Percentiles rank a stretch among this genome's conserved stretches.
Conservation (phyloP, 495 filamentous ascomycete species). For the Podospora pseudopauciseta region DNA sequence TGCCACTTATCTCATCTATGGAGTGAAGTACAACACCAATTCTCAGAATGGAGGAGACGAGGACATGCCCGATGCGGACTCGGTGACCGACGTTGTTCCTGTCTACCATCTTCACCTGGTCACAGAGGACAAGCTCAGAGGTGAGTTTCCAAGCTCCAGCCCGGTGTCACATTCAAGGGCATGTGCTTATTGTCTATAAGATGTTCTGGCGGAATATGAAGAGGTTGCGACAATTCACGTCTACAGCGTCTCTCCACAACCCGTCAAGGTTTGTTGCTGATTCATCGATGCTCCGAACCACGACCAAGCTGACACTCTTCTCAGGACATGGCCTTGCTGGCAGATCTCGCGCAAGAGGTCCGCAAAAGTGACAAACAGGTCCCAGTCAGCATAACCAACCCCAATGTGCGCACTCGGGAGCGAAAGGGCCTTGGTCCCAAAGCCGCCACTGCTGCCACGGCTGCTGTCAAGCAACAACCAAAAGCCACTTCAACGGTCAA, state of each 20-base stretch:
- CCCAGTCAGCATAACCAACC: slow-evolving; percentile 35
- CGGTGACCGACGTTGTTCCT: slow-evolving; percentile 39
- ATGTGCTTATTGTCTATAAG: slow-evolving; percentile 41
- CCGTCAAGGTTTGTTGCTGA: slow-evolving; percentile 52
- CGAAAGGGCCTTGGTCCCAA: slow-evolving; percentile 26
- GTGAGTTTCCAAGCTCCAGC: slow-evolving; percentile 34
- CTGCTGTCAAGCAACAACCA: slow-evolving; percentile 18
- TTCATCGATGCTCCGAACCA: neutral
- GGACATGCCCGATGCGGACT: slow-evolving; percentile 67
- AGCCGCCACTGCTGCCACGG: slow-evolving; percentile 17
- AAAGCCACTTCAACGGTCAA: slow-evolving; percentile 29
- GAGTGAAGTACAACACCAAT: slow-evolving; percentile 41
- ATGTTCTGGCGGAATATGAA: slow-evolving; percentile 62
- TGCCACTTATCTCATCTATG: slow-evolving; percentile 84
- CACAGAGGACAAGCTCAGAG: slow-evolving; percentile 74
- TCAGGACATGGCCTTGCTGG: slow-evolving; percentile 68
- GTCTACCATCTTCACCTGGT: slow-evolving; percentile 65
- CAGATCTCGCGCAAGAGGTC: slow-evolving; percentile 65
- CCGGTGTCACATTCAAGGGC: neutral
- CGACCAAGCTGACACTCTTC: neutral
- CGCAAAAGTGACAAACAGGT: slow-evolving; percentile 20
- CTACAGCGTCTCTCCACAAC: slow-evolving; percentile 74
- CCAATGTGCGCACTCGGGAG: slow-evolving; percentile 39
- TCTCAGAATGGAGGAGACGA: slow-evolving; percentile 49
- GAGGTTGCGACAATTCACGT: slow-evolving; percentile 74